phyloP scores from a whole-genome alignment of 2,329 filamentous ascomycete genomes.

The Torrubiella hemipterigena region DNA sequence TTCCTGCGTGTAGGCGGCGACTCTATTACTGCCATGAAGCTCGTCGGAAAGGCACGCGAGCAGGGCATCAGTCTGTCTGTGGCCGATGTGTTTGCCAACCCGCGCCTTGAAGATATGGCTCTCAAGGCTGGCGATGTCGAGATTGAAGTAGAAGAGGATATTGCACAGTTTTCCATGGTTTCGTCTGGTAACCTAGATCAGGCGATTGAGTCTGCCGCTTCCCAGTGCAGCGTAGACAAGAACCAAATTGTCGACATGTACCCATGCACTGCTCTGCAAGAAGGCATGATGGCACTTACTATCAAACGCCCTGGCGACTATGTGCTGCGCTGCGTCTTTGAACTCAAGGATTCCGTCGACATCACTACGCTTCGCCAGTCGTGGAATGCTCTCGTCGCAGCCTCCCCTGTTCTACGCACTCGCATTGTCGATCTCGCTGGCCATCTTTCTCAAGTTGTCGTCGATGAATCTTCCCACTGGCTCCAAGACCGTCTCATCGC shows the following conservation, averaged over 20 bases:
- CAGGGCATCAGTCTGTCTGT: conserved; percentile 32
- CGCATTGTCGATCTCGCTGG: conserved; percentile 6
- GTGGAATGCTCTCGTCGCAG: conserved; percentile 9
- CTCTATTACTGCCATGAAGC: conserved; percentile 40
- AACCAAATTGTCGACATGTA: conserved; percentile 7
- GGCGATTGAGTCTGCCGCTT: no score
- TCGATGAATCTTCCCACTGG: conserved; percentile 5
- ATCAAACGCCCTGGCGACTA: conserved; percentile 18
- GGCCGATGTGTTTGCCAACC: conserved; percentile 30
- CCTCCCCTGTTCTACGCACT: conserved; percentile 5
- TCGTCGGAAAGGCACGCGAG: conserved; percentile 34
- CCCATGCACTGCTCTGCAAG: conserved; percentile 6
- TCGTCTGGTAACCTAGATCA: no score
- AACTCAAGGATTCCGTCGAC: conserved; percentile 9
- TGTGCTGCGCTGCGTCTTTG: conserved; percentile 14
- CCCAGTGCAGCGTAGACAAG: no score
- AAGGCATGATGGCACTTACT: conserved; percentile 21
- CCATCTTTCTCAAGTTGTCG: conserved; percentile 3
- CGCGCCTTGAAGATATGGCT: neutral
- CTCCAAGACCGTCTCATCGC: neutral
- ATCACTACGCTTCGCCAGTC: conserved; percentile 13
- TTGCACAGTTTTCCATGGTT: no score
- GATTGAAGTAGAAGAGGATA: no score
- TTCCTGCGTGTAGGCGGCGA: conserved; percentile 44
- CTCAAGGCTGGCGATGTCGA: no score